Evolutionary conservation across 805 yeast species (phyloP), one percentile per base, ranked within the genome.

Genomic region (Cyberlindnera maclurae): DNA sequence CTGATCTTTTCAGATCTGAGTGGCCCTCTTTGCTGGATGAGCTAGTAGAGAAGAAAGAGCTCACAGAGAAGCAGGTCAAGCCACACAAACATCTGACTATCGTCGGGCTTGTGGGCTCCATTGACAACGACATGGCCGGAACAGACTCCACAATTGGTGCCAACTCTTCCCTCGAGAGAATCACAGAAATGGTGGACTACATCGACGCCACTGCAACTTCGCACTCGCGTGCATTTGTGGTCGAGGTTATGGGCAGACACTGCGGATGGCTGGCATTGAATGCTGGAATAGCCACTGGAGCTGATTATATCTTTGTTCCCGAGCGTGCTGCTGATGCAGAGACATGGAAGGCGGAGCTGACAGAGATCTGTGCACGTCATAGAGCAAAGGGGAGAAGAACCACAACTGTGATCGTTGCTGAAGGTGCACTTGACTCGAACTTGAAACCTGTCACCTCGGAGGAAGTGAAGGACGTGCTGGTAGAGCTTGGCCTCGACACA

Each of bases 161-260:
- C 4, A 87, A 78, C 65, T 87, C 97, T 8, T 86, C 97, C 4
- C 71, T 93, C 52, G 96, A 83, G 49, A 71, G 98, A 59, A 93
- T 93, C 52, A 83, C 95, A 63, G 85, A 87, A 62, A 81, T 86
- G 70, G 88, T 93, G 45, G 97, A 93, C 63, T 90, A 87, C 67
- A 93, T 93, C 50, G 97, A 89, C 62, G 96, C 97, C 37, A 93
- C 98, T 28, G 98, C 98, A 13, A 77, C 84, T 50, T 90, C 97
- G 3, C 98, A 93, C 62, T 86, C 96, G 12, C 77, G 98, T 57
- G 98, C 98, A 7, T 93, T 93, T 60, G 96, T 93, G 32, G 84
- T 93, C 43, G 98, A 93, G 62, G 98, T 93, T 30, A 93, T 93
- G 98, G 98, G 98, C 45, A 79, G 98, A 58, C 97, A 93, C 62